These are phyloP conservation scores for Dovyalis caffra DNA, from an alignment of 345 rosid genomes.

Conservation along the genomic window DNA sequence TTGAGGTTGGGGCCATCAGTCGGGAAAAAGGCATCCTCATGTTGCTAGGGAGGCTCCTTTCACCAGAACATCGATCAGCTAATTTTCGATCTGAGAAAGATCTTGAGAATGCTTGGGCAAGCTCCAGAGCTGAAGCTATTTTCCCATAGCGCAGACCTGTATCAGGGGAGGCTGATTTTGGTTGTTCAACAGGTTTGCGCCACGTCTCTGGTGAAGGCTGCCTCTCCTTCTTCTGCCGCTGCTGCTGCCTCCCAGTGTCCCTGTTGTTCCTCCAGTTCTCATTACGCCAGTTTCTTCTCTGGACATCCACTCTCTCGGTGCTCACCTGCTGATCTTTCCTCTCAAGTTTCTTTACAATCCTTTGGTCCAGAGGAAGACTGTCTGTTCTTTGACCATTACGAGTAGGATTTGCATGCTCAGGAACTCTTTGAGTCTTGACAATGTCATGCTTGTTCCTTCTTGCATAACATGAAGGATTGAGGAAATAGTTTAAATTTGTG, in stretches of 20 bases:
- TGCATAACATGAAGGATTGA: neutral
- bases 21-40: slow-evolving; percentile 68
- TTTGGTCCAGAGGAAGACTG: slow-evolving; percentile 40
- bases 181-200: slow-evolving; percentile 60
- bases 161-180: slow-evolving; percentile 55
- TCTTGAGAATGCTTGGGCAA: slow-evolving; percentile 70
- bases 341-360: slow-evolving; percentile 47
- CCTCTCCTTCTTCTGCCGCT: slow-evolving; percentile 51
- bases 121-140: slow-evolving; percentile 73
- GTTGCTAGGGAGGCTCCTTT: slow-evolving; percentile 39
- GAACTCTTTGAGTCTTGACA: slow-evolving; percentile 44
- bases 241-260: slow-evolving; percentile 47
- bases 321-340: slow-evolving; percentile 51
- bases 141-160: slow-evolving; percentile 54
- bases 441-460: slow-evolving; percentile 45
- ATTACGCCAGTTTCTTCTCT: slow-evolving; percentile 60
- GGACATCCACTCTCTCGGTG: slow-evolving; percentile 48
- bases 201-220: slow-evolving; percentile 81
- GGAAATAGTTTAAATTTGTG: neutral
- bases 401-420: slow-evolving; percentile 34
- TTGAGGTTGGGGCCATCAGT: slow-evolving; percentile 46
- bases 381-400: slow-evolving; percentile 39
- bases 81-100: slow-evolving; percentile 50
- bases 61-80: slow-evolving; percentile 34
- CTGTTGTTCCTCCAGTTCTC: slow-evolving; percentile 45